Evolutionary conservation across 2,329 filamentous ascomycete genomes (phyloP).

Genomic region (Fusarium sp.): DNA sequence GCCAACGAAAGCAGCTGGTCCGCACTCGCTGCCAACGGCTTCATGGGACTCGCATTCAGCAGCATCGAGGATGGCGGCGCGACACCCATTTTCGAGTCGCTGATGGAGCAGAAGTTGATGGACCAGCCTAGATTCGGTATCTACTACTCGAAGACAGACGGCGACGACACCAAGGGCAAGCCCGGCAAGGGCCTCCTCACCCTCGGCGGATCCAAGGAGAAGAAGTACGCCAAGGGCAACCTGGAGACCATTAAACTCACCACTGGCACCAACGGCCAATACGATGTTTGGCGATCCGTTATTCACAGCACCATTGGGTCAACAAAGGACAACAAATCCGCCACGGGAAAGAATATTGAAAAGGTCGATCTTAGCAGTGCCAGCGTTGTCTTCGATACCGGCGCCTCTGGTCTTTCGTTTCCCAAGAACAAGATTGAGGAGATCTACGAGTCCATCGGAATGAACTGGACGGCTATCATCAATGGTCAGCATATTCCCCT

Average conservation of each 20-base stretch:
- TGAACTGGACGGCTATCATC: constrained; percentile 53
- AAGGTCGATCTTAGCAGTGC: constrained; percentile 7
- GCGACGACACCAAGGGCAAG: constrained; percentile 4
- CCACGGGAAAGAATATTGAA: constrained; percentile 5
- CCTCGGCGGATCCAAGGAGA: constrained; percentile 52
- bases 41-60: constrained; percentile 53
- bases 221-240: constrained; percentile 47
- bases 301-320: constrained; percentile 4
- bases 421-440: constrained; percentile 42
- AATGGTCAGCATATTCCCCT: constrained; percentile 48
- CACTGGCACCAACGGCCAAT: constrained; percentile 18
- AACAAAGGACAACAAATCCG: constrained; percentile 32
- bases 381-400: constrained; percentile 53
- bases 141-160: constrained; percentile 47
- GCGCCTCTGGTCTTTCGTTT: constrained; percentile 48
- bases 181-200: constrained; percentile 50
- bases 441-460: constrained; percentile 53
- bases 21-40: constrained; percentile 51
- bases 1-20: constrained; percentile 50
- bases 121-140: constrained; percentile 52
- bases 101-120: constrained; percentile 49
- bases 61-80: constrained; percentile 51
- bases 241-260: constrained; percentile 35
- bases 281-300: constrained; percentile 52
- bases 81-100: constrained; percentile 51